Conservation (phyloP, 129 eudicot species). For the Tagetes erecta region DNA sequence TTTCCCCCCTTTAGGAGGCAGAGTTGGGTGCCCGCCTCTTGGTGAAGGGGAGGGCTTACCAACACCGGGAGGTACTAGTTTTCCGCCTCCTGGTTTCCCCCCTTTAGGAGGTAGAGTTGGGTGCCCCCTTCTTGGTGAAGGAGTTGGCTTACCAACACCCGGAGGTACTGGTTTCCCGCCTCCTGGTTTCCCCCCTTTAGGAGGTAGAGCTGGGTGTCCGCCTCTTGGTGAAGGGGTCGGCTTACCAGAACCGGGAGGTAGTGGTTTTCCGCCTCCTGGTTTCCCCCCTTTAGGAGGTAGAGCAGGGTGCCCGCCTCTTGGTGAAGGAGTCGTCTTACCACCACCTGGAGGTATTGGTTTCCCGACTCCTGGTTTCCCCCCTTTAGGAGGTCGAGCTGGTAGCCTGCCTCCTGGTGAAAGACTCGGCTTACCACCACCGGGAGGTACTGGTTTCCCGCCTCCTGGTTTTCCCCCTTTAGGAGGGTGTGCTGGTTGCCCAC, state of each 20-base stretch:
- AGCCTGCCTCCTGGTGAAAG: neutral
- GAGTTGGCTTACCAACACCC: too few relatives aligned
- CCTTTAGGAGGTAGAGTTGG: too few relatives aligned
- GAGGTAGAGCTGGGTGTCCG: neutral
- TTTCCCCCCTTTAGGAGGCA: too few relatives aligned
- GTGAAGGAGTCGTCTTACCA: neutral
- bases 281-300: neutral
- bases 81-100: neutral
- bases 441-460: constrained; percentile 9
- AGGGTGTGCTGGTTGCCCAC: too few relatives aligned
- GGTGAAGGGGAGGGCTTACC: too few relatives aligned
- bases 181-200: too few relatives aligned
- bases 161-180: neutral
- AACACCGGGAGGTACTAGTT: neutral
- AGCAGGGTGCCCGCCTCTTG: neutral
- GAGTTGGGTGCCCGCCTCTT: too few relatives aligned
- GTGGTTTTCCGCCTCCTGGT: neutral
- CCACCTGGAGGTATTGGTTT: neutral
- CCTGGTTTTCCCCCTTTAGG: neutral
- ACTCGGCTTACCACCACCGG: neutral
- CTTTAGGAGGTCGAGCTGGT: too few relatives aligned
- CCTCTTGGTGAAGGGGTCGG: neutral
- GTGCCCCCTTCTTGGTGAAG: too few relatives aligned
- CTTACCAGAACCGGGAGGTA: neutral
- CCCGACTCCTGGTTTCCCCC: neutral